These are phyloP conservation scores for Trapa incisa DNA, from an alignment of 345 rosid species.

Conservation along the genomic window DNA sequence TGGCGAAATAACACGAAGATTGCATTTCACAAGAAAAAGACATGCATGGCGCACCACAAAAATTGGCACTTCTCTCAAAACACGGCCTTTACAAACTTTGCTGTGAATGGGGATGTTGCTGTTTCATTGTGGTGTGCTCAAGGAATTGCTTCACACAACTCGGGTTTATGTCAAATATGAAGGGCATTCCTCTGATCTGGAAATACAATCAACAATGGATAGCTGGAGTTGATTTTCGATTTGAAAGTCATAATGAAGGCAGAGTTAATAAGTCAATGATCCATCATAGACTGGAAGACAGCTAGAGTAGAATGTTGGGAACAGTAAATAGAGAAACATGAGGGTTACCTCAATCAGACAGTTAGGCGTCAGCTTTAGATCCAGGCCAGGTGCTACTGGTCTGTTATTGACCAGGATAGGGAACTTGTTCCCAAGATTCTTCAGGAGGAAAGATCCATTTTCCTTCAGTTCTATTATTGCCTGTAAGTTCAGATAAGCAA, in stretches of 20 bases:
- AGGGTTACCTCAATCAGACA: conserved; percentile 45
- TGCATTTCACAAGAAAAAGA: no score
- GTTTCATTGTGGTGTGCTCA: background rate
- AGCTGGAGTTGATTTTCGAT: background rate
- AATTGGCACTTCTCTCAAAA: background rate
- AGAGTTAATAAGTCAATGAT: background rate
- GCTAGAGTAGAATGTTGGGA: background rate
- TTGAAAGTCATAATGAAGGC: background rate
- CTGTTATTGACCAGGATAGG: conserved; percentile 37
- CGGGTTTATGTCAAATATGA: background rate
- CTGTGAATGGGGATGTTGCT: background rate
- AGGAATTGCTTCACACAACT: conserved; percentile 2
- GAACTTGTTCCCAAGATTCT: conserved; percentile 52
- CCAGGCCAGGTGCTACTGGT: conserved; percentile 37
- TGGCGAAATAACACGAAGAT: no score
- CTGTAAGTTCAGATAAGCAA: background rate
- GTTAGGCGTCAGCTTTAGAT: conserved; percentile 24
- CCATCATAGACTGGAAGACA: background rate
- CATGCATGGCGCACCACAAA: background rate
- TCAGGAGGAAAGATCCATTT: conserved; percentile 44
- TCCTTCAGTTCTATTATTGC: conserved; percentile 15
- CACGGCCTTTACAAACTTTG: background rate
- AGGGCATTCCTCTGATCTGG: conserved; percentile 5
- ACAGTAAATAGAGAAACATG: background rate
- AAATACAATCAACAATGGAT: background rate